Conservation (phyloP, 495 filamentous ascomycete species). For the Viridothelium virens region DNA sequence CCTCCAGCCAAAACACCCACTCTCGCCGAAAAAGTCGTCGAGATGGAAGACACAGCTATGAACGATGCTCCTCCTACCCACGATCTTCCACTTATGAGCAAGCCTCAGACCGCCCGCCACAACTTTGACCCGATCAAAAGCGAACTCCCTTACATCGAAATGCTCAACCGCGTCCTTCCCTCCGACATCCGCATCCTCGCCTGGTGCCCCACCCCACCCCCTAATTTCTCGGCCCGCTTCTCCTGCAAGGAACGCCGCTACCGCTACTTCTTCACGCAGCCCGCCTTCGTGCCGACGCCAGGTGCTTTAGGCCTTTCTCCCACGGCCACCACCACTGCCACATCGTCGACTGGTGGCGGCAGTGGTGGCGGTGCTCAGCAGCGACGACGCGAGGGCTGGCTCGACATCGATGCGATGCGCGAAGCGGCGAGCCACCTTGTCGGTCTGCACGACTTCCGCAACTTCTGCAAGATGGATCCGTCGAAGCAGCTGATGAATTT, state of each 20-base stretch:
- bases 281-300: constrained; percentile 59
- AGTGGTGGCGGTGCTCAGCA: background rate
- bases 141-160: constrained; percentile 70
- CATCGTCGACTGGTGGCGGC: background rate
- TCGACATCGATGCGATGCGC: constrained; percentile 83
- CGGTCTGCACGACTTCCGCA: constrained; percentile 88
- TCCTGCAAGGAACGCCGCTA: constrained; percentile 84
- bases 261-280: constrained; percentile 95
- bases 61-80: background rate
- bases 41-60: background rate
- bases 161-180: constrained; percentile 81
- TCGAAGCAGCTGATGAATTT: constrained; percentile 82
- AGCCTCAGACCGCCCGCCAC: constrained; percentile 23
- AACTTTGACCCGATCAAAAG: constrained; percentile 66
- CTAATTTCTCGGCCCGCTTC: constrained; percentile 83
- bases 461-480: constrained; percentile 88
- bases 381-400: constrained; percentile 39
- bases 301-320: background rate
- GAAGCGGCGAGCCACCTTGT: constrained; percentile 68
- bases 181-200: constrained; percentile 83
- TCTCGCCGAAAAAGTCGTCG: background rate
- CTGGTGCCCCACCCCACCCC: constrained; percentile 79
- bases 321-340: no score
- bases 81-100: background rate
- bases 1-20: background rate